phyloP scores from a whole-genome alignment of 805 yeast genomes.

The Candida sphagnicola region DNA sequence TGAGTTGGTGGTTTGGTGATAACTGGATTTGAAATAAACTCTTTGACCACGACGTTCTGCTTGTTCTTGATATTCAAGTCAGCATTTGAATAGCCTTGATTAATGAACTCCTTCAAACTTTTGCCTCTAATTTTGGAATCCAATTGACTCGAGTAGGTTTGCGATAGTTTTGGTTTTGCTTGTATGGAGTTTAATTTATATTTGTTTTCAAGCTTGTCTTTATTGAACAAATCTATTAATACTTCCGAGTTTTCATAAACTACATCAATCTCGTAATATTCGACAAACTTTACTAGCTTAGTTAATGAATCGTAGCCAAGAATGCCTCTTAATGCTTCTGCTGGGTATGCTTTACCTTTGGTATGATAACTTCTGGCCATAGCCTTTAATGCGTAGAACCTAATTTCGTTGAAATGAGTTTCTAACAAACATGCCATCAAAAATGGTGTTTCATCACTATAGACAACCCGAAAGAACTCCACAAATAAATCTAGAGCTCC shows the following conservation, averaged over 20 bases:
- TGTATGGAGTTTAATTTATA: constrained; percentile 35
- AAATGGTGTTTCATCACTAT: constrained; percentile 52
- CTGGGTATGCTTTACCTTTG: constrained; percentile 63
- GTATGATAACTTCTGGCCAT: constrained; percentile 66
- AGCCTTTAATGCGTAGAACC: constrained; percentile 69
- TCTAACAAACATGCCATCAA: constrained; percentile 73
- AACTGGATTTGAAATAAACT: neutral
- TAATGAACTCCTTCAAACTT: constrained; percentile 24
- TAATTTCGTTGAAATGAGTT: constrained; percentile 71
- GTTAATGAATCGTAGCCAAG: constrained; percentile 66
- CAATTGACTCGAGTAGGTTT: constrained; percentile 29
- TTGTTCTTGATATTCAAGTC: constrained; percentile 13
- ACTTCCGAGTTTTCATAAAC: constrained; percentile 25
- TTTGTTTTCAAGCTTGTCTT: constrained; percentile 35
- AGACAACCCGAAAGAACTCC: constrained; percentile 56
- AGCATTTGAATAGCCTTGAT: constrained; percentile 29
- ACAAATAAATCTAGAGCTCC: constrained; percentile 60
- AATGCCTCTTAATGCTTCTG: constrained; percentile 40
- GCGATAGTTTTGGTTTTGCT: constrained; percentile 37
- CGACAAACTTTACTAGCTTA: constrained; percentile 53
- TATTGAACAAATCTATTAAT: constrained; percentile 37
- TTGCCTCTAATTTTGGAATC: constrained; percentile 22
- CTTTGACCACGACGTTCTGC: neutral
- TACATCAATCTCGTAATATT: constrained; percentile 56
- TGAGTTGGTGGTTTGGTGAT: neutral